Base-by-base conservation (phyloP, 768 basidiomycete genomes). In the Cantharellus anzutake region DNA sequence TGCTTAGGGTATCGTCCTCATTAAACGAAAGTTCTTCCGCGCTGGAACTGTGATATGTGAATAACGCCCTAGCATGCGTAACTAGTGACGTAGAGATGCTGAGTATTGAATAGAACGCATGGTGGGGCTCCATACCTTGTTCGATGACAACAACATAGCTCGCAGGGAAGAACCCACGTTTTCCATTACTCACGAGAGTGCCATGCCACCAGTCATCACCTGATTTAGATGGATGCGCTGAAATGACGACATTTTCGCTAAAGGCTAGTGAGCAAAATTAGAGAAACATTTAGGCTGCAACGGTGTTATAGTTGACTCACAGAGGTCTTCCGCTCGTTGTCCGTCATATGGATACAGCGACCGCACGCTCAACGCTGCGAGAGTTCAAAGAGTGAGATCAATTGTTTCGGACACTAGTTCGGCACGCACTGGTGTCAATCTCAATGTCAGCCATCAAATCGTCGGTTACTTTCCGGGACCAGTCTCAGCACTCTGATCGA, bases 171-270 rank as follows among this genome's bases (percentile, higher is more conserved):
- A 93, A 81, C 1, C 96, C 96, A 41, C 78, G 74, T 66, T 78
- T 80, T 20, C 84, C 82, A 58, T 75, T 78, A 59, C 74, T 79
- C 40, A 82, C 71, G 14, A 78, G 68, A 3, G 75, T 85, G 37
- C 91, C 92, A 67, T 86, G 87, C 88, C 90, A 94, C 96, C 96
- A 98, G 63, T 90, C 88, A 42, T 85, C 81, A 20, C 77, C 80
- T 40, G 81, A 74, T 70, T 87, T 94, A 16, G 92, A 88, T 0
- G 92, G 90, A 70, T 94, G 79, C 5, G 86, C 91, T 41, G 73
- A 70, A 7, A 98, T 71, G 56, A 92, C 75, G 35, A 82, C 66
- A 68, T 97, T 91, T 67, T 86, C 82, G 35, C 70, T 77, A 71
- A 99, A 97, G 20, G 77, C 86, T 93, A 59, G 14, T 29, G 20